Conservation (phyloP, 2,329 filamentous ascomycete species). For the Fusarium falciforme region DNA sequence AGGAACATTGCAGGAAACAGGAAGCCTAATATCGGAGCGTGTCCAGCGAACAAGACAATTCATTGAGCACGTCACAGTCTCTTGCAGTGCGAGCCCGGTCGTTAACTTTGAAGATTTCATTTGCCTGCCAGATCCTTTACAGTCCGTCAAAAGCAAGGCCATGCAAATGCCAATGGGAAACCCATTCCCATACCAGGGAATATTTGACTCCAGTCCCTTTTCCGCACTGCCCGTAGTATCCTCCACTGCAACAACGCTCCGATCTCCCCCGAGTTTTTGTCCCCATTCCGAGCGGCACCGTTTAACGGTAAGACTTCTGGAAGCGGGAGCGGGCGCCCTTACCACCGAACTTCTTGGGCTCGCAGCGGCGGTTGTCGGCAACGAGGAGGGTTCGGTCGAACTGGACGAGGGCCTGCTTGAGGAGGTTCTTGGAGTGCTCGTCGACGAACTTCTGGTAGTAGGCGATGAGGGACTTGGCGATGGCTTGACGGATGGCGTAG, state of each 20-base stretch:
- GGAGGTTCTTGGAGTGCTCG: slow-evolving; percentile 99
- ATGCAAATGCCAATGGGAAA: slow-evolving; percentile 63
- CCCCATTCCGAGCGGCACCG: slow-evolving; percentile 27
- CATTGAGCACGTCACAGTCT: slow-evolving; percentile 41
- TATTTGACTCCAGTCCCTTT: slow-evolving; percentile 53
- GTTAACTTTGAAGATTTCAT: slow-evolving; percentile 61
- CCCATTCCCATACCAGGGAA: slow-evolving; percentile 54
- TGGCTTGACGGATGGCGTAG: slow-evolving; percentile 99
- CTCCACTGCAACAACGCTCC: slow-evolving; percentile 38
- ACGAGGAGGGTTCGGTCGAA: slow-evolving; percentile 98
- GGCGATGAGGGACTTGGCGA: slow-evolving; percentile 80
- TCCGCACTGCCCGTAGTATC: slow-evolving; percentile 46
- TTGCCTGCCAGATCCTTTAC: slow-evolving; percentile 63
- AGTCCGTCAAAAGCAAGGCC: slow-evolving; percentile 62
- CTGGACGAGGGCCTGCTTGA: slow-evolving; percentile 96
- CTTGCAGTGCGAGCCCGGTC: slow-evolving; percentile 36
- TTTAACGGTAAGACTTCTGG: slow-evolving; percentile 99
- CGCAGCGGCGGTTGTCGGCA: slow-evolving; percentile 98
- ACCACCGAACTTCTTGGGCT: slow-evolving; percentile 99
- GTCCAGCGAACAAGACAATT: slow-evolving; percentile 35
- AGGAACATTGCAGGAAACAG: not conserved
- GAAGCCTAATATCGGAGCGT: slow-evolving; percentile 15
- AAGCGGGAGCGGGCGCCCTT: slow-evolving; percentile 94
- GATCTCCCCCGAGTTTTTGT: slow-evolving; percentile 32
- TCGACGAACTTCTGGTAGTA: slow-evolving; percentile 99